Percentiles rank a stretch among this genome's conserved stretches.
These are phyloP conservation scores for Pythium plurisporium DNA, from an alignment of 352 stramenopile genomes.

Conservation along the genomic window DNA sequence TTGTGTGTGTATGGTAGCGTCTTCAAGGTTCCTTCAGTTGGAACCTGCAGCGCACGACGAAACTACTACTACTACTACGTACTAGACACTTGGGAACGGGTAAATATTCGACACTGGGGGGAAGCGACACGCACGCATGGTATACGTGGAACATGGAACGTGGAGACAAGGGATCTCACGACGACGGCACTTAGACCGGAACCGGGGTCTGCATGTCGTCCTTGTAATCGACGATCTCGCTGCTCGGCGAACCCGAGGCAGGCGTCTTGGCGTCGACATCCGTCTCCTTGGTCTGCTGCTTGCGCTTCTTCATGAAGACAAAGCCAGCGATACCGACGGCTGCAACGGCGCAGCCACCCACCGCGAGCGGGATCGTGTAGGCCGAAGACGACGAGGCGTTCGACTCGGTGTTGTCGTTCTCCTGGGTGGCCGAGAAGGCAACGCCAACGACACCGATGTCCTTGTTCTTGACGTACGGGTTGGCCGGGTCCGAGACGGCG, in stretches of 20 bases:
- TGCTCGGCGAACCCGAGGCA: conserved; percentile 2
- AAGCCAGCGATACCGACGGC: conserved; percentile 38
- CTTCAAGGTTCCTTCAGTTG: neutral
- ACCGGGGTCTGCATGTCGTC: conserved; percentile 29
- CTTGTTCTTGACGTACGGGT: conserved; percentile 22
- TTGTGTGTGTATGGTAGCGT: neutral
- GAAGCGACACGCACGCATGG: no score
- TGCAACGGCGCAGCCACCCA: conserved; percentile 34
- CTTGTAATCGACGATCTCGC: conserved; percentile 30
- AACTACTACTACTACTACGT: conserved; percentile 6
- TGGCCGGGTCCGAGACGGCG: conserved; percentile 11
- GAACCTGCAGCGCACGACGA: neutral
- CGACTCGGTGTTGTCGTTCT: neutral
- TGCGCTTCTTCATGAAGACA: conserved; percentile 39
- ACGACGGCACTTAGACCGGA: conserved; percentile 14
- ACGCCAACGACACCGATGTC: conserved; percentile 3
- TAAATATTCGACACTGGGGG: conserved; percentile 14
- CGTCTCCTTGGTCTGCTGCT: conserved; percentile 8
- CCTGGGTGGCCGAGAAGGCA: conserved; percentile 25
- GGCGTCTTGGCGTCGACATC: conserved; percentile 10
- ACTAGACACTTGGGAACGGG: neutral
- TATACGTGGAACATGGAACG: no score
- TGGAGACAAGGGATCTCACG: no score
- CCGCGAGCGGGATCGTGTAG: conserved; percentile 26
- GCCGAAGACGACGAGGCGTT: neutral